These are phyloP conservation scores for Fusarium globosum DNA, from an alignment of 2,329 filamentous ascomycete species.

Conservation along the genomic window DNA sequence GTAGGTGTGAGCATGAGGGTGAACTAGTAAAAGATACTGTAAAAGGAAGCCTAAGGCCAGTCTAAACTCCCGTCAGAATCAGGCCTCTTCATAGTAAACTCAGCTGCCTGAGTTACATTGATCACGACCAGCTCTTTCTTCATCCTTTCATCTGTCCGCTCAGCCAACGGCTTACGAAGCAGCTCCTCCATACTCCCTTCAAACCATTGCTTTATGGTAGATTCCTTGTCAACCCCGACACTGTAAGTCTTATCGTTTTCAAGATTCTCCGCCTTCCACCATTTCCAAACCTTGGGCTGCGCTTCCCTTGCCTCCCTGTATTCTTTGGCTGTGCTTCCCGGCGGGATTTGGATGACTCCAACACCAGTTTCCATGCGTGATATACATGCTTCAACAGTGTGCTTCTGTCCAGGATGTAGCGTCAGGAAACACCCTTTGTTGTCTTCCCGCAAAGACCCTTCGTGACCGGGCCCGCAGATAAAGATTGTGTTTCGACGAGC, in stretches of 20 bases:
- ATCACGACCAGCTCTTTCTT: neutral
- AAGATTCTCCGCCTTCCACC: neutral
- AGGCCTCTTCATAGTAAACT: neutral
- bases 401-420: neutral
- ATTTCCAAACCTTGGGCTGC: neutral
- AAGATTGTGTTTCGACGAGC: neutral
- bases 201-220: neutral
- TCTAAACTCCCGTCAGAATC: accelerated
- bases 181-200: neutral
- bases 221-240: neutral
- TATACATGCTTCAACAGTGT: neutral
- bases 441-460: neutral
- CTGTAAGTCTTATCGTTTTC: neutral
- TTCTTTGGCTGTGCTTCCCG: neutral
- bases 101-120: accelerated
- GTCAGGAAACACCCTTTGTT: neutral
- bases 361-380: neutral
- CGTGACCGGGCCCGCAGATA: accelerated
- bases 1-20: too few species aligned
- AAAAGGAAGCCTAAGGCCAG: neutral
- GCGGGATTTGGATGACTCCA: accelerated
- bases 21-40: accelerated
- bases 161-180: neutral
- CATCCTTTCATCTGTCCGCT: neutral
- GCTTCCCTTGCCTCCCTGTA: neutral